phyloP scores from a whole-genome alignment of 1,284 basidiomycete genomes.

The Cutaneotrichosporon arboriforme region DNA sequence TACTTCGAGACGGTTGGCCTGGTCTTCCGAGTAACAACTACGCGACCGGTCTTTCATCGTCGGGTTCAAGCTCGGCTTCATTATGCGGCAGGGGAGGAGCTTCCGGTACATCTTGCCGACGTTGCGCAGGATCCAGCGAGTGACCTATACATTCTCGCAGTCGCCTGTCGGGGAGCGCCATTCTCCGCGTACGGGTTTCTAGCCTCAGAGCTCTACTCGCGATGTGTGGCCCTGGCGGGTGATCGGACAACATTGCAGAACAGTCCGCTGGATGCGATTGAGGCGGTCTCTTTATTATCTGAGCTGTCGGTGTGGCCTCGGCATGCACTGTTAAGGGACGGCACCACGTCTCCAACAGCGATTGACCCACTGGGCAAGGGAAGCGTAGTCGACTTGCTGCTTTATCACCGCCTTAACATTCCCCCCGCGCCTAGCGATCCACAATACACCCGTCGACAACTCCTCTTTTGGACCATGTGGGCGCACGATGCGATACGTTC shows the following conservation, averaged over 20 bases:
- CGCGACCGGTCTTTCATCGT: neutral
- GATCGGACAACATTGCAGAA: neutral
- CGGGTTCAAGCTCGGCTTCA: conserved; percentile 6
- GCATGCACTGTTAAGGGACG: neutral
- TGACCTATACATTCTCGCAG: conserved; percentile 7
- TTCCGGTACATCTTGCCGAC: conserved; percentile 9
- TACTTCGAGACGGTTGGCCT: conserved; percentile 9
- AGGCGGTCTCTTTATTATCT: conserved; percentile 6
- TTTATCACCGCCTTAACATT: conserved; percentile 8
- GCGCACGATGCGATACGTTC: conserved; percentile 11
- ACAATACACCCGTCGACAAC: conserved; percentile 1
- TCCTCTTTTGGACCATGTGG: neutral
- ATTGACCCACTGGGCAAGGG: conserved; percentile 15
- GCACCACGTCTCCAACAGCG: neutral
- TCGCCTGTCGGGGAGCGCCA: conserved; percentile 8
- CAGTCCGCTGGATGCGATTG: conserved; percentile 3
- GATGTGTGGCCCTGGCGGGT: neutral
- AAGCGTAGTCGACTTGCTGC: conserved; percentile 5
- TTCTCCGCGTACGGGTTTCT: conserved; percentile 2
- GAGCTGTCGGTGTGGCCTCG: conserved; percentile 5
- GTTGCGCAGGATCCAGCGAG: conserved; percentile 4
- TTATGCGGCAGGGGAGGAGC: conserved; percentile 4
- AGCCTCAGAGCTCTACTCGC: conserved; percentile 1
- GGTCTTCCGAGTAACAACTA: conserved; percentile 1
- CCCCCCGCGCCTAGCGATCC: neutral